These are phyloP conservation scores for Xylaria curta DNA, from an alignment of 495 filamentous ascomycete species.

Conservation along the genomic window DNA sequence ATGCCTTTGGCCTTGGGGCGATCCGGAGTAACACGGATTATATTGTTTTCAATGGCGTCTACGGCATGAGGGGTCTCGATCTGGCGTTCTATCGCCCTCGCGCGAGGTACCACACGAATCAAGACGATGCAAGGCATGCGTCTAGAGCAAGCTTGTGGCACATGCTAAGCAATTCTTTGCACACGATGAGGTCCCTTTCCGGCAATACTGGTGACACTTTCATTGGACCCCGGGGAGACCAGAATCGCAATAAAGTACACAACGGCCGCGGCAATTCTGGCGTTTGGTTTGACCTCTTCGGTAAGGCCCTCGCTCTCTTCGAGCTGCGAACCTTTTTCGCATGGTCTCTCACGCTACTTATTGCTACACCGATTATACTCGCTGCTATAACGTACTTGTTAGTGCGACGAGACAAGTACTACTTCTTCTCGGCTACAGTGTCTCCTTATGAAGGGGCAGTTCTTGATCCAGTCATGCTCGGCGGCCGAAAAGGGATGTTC, in stretches of 20 bases:
- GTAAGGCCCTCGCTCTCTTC: constrained; percentile 79
- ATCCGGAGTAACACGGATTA: constrained; percentile 91
- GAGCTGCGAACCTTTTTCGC: constrained; percentile 82
- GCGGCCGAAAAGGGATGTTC: constrained; percentile 82
- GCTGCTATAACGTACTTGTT: constrained; percentile 71
- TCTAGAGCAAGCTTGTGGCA: constrained; percentile 83
- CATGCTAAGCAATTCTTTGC: constrained; percentile 84
- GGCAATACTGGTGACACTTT: constrained; percentile 73
- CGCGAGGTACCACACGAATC: constrained; percentile 86
- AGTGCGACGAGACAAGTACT: constrained; percentile 75
- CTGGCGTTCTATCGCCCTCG: constrained; percentile 88
- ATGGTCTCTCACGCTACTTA: constrained; percentile 80
- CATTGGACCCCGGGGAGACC: constrained; percentile 62
- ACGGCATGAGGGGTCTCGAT: constrained; percentile 88
- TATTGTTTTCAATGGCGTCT: constrained; percentile 77
- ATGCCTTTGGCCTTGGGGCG: constrained; percentile 80
- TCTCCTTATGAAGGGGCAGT: constrained; percentile 65
- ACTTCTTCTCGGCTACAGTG: constrained; percentile 68
- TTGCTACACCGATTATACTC: constrained; percentile 75
- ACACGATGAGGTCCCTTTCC: constrained; percentile 72
- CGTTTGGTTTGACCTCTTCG: constrained; percentile 96
- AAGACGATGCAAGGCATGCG: constrained; percentile 84
- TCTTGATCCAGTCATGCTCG: constrained; percentile 63
- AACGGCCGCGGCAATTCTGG: constrained; percentile 71
- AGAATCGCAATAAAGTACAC: constrained; percentile 61